Evolutionary conservation across 768 basidiomycete species (phyloP), one percentile per base, ranked within the genome.

Genomic region (Pisolithus tinctorius): DNA sequence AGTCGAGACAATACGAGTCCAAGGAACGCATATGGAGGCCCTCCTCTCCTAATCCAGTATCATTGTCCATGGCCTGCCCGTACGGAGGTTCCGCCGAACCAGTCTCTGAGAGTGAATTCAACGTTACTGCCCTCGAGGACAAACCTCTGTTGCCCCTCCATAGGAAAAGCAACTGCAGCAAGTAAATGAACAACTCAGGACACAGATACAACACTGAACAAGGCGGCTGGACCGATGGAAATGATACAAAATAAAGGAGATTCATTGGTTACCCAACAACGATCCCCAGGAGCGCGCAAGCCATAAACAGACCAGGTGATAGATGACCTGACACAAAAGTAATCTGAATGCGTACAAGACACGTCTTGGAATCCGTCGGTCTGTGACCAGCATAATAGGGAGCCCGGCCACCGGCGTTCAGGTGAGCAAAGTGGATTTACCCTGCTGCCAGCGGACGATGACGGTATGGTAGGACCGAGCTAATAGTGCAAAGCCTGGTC

Each of bases 91-190:
- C 38, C n/a, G 38, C 47, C 20, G 29, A 43, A 43, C 47, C 17
- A 30, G 36, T 49, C 42, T 57, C 57, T 52, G 55, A 30, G 57
- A 66, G 59, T 55, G 64, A 64, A 51, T 53, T 62, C 58, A 52
- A 58, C 56, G 52, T 52, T 54, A 51, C 62, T 65, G 70, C 63
- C 66, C 69, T 73, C 73, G 78, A 81, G 80, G 76, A 72, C 76
- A 63, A 78, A 74, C 76, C 79, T 79, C 78, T 80, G 61, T 76
- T 77, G 67, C 58, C 67, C 63, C 60, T 70, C 76, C 76, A 59
- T 37, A 59, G 72, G 65, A 72, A 58, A 57, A 62, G 54, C 68
- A 76, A 77, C 64, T 72, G 69, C 70, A 68, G 58, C 57, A 56
- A 54, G 30, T 49, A 55, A 54, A 47, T 47, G 57, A 47, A 57